These are phyloP conservation scores for Globisporangium solare DNA, from an alignment of 352 stramenopile genomes.

Conservation along the genomic window DNA sequence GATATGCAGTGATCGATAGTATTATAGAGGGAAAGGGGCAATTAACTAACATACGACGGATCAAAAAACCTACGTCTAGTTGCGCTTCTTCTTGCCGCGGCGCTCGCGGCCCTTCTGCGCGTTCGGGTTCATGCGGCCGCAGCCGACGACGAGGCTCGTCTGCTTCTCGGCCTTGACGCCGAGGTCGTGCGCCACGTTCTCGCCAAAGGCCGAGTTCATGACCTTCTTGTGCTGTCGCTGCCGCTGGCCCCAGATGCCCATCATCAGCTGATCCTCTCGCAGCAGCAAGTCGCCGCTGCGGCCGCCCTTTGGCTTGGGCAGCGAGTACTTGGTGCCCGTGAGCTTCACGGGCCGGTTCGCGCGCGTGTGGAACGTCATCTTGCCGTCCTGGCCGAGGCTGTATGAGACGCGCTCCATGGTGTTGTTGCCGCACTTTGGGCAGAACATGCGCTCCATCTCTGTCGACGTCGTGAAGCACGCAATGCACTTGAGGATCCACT, in stretches of 20 bases:
- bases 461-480: slow-evolving; percentile 95
- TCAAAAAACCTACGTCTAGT: slow-evolving; percentile 22
- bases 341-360: slow-evolving; percentile 86
- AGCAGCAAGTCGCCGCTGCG: slow-evolving; percentile 95
- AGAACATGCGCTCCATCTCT: slow-evolving; percentile 95
- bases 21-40: not conserved
- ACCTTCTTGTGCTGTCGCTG: slow-evolving; percentile 90
- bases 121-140: slow-evolving; percentile 96
- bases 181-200: slow-evolving; percentile 92
- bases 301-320: slow-evolving; percentile 93
- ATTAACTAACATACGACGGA: slow-evolving; percentile 1
- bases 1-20: too few relatives aligned
- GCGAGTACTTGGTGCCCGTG: slow-evolving; percentile 95
- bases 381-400: slow-evolving; percentile 90
- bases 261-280: slow-evolving; percentile 96
- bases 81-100: slow-evolving; percentile 96
- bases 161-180: slow-evolving; percentile 91
- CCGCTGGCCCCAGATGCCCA: slow-evolving; percentile 94
- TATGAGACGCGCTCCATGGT: slow-evolving; percentile 94
- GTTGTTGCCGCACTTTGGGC: slow-evolving; percentile 94
- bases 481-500: slow-evolving; percentile 97
- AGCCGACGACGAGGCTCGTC: slow-evolving; percentile 89
- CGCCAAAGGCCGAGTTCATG: slow-evolving; percentile 92
- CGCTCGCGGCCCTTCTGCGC: slow-evolving; percentile 94
- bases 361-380: slow-evolving; percentile 85